These are phyloP conservation scores for Triticum dicoccoides DNA, from an alignment of 176 grass and related monocot genomes.

Conservation along the genomic window DNA sequence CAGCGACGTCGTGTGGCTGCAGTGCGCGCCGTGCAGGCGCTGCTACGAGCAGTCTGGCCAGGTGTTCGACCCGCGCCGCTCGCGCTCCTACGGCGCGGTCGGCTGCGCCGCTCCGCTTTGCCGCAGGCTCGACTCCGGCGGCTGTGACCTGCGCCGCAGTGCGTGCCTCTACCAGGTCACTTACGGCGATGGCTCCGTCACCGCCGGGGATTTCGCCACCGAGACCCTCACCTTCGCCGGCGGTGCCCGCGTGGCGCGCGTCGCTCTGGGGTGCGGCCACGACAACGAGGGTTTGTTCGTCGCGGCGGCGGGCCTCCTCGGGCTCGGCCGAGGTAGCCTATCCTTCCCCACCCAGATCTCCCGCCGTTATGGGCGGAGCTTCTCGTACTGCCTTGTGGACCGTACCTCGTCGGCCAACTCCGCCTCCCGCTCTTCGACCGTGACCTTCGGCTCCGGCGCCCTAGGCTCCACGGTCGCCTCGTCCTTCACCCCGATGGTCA, in stretches of 20 bases:
- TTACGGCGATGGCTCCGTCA: slow-evolving; percentile 91
- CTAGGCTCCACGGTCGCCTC: background rate
- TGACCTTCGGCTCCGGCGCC: slow-evolving; percentile 44
- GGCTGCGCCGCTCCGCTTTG: slow-evolving; percentile 60
- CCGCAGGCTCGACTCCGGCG: slow-evolving; percentile 64
- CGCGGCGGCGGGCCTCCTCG: slow-evolving; percentile 79
- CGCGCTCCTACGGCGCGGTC: slow-evolving; percentile 61
- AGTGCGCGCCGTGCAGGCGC: slow-evolving; percentile 79
- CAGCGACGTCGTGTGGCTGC: slow-evolving; percentile 89
- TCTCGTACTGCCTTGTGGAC: slow-evolving; percentile 90
- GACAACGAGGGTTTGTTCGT: slow-evolving; percentile 95
- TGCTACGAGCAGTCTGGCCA: slow-evolving; percentile 86
- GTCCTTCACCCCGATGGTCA: slow-evolving; percentile 69
- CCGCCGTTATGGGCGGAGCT: slow-evolving; percentile 61
- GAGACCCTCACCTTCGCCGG: slow-evolving; percentile 82
- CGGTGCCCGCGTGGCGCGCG: slow-evolving; percentile 57
- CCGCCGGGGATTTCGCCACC: slow-evolving; percentile 69
- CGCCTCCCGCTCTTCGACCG: slow-evolving; percentile 42
- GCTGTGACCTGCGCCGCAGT: slow-evolving; percentile 67
- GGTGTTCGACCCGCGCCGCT: slow-evolving; percentile 70
- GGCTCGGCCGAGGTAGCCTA: slow-evolving; percentile 72
- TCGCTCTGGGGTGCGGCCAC: slow-evolving; percentile 87
- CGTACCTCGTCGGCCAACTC: slow-evolving; percentile 26
- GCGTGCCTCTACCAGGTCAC: slow-evolving; percentile 92
- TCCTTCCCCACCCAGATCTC: slow-evolving; percentile 83